phyloP scores from a whole-genome alignment of 164 flowering plant species.

The Liriodendron chinense region DNA sequence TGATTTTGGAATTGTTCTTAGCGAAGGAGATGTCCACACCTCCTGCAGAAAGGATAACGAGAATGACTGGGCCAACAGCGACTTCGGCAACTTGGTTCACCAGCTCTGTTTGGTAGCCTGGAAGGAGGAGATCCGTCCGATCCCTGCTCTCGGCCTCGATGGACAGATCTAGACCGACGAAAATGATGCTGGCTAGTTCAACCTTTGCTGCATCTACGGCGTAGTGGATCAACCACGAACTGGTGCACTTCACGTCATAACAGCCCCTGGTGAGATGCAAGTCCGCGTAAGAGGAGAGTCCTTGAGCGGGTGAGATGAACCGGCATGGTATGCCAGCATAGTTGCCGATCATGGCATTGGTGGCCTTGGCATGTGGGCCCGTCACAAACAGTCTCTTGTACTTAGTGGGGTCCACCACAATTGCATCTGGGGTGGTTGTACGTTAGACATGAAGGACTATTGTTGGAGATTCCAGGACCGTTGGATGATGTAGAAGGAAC shows the following conservation, averaged over 20 bases:
- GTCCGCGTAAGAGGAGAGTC: not conserved
- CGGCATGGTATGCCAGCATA: not conserved
- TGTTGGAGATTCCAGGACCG: no score
- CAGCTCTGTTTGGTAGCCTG: conserved; percentile 67
- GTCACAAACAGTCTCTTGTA: no score
- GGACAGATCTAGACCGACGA: conserved; percentile 66
- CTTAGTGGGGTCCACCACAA: no score
- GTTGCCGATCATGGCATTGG: no score
- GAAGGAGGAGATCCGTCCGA: conserved; percentile 47
- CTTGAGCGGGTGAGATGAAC: not conserved
- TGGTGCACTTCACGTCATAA: not conserved
- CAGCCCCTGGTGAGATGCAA: not conserved
- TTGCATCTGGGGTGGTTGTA: no score
- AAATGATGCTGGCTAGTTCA: conserved; percentile 28
- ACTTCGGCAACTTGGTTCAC: conserved; percentile 52
- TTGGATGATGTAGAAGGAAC: no score
- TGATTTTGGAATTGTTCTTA: conserved; percentile 52
- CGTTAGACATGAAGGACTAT: no score
- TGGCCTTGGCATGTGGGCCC: no score
- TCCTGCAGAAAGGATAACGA: conserved; percentile 66
- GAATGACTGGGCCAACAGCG: conserved; percentile 49
- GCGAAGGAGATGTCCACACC: conserved; percentile 76
- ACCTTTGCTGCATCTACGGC: not conserved
- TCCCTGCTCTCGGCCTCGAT: conserved; percentile 58
- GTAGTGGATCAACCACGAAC: not conserved